Evolutionary conservation across 2,329 filamentous ascomycete genomes (phyloP), one percentile per base, ranked within the genome.

Genomic region (Myriosclerotinia scirpicola): DNA sequence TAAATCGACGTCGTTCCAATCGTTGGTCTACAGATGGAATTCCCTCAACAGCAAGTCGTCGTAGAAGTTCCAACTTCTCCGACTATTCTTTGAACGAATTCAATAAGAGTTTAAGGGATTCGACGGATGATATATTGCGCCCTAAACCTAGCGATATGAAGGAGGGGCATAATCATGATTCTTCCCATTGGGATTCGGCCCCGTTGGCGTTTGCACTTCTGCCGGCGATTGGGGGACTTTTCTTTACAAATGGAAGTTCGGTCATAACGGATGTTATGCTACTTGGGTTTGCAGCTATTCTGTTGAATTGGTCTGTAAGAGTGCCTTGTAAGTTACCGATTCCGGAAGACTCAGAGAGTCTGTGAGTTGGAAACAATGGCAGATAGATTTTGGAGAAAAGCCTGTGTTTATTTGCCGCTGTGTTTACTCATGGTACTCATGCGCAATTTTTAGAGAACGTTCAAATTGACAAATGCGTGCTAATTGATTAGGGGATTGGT

Each of bases 231-330:
- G 92, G 87, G 0, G 94, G 93, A 0, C 79, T 96, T 59, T 81
- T 97, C 66, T 96, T 97, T 76, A 85, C 90, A 68, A 91, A 96
- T 79, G 94, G 94, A 15, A 90, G 89, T 72, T 86, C 89, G 0
- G 84, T 97, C 69, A 87, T 93, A 65, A 97, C 93, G 0, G 94
- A 98, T 77, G 79, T 96, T 38, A 89, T 95, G 73, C 81, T 98
- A 44, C 80, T 98, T 42, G 87, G 85, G 3, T 78, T 98, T 69
- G 91, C 91, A 2, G 91, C 90, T 5, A 84, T 97, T 54, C 96
- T 97, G 74, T 81, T 98, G 69, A 93, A 97, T 76, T 97, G 93
- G 92, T 93, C 91, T 59, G 90, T 97, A 54, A 89, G 92, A 66
- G 82, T 95, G 71, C 94, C 94, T 72, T 98, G 94, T 65, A 42